Percentiles rank a stretch among this genome's conserved stretches.
phyloP scores from a whole-genome alignment of 257 asterid genomes.

The Lantana camara region DNA sequence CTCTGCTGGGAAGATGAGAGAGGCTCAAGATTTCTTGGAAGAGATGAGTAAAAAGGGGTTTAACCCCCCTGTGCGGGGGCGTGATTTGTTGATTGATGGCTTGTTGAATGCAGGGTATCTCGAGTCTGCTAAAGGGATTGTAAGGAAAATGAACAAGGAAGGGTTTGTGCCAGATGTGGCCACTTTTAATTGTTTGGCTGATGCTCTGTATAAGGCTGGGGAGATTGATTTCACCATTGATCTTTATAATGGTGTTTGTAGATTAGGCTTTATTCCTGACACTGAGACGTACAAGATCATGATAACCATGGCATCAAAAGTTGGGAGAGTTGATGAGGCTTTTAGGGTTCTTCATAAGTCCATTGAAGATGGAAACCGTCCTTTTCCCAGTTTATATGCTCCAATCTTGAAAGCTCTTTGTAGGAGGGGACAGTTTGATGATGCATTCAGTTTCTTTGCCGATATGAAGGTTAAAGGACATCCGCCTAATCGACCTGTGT shows the following conservation, averaged over 20 bases:
- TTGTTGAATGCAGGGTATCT: constrained; percentile 91
- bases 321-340: constrained; percentile 79
- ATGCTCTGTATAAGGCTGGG: constrained; percentile 72
- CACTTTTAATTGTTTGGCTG: constrained; percentile 82
- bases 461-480: constrained; percentile 97
- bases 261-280: constrained; percentile 71
- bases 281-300: constrained; percentile 66
- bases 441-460: constrained; percentile 85
- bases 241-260: constrained; percentile 72
- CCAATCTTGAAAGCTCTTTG: constrained; percentile 77
- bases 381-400: constrained; percentile 96
- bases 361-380: constrained; percentile 81
- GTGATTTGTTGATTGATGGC: constrained; percentile 86
- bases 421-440: constrained; percentile 80
- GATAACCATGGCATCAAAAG: constrained; percentile 66
- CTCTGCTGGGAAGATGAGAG: constrained; percentile 91
- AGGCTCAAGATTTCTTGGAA: constrained; percentile 91
- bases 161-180: constrained; percentile 85
- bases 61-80: constrained; percentile 95
- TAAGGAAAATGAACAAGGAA: constrained; percentile 85
- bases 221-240: constrained; percentile 73
- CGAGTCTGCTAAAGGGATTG: constrained; percentile 92
- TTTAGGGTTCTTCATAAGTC: constrained; percentile 72
- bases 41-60: constrained; percentile 92
- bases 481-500: constrained; percentile 88